Evolutionary conservation across 306 rosid species (phyloP).

Genomic region (Vigna angularis): DNA sequence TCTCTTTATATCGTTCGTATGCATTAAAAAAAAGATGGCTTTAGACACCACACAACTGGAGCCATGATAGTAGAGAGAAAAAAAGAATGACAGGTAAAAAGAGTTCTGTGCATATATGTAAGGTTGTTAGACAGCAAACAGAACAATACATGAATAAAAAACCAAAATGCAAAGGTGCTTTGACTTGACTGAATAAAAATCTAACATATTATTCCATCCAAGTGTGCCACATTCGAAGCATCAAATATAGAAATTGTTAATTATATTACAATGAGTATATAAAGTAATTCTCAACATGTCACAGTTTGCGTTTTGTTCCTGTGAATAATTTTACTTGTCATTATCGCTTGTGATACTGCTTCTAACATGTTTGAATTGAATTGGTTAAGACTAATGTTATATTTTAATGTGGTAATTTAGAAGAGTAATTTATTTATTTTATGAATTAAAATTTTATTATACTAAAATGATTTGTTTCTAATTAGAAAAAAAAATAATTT

Average conservation of each 20-base stretch:
- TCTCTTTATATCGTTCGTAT: not conserved
- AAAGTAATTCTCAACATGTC: not conserved
- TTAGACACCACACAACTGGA: constrained; percentile 17
- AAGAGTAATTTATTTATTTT: too few species aligned
- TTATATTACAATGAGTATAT: too few species aligned
- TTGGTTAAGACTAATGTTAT: not conserved
- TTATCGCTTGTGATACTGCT: not conserved
- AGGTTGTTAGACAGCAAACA: constrained; percentile 7
- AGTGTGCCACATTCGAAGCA: not conserved
- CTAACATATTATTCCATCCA: not conserved
- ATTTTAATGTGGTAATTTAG: too few species aligned
- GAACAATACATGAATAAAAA: not conserved
- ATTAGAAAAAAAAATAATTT: too few species aligned
- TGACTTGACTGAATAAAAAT: not conserved
- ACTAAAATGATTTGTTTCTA: too few species aligned
- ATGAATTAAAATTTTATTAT: too few species aligned
- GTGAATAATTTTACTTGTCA: not conserved
- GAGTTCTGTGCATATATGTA: not conserved
- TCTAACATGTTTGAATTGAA: not conserved
- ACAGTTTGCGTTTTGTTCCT: not conserved
- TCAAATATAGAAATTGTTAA: not conserved
- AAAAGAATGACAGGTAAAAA: not conserved
- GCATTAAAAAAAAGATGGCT: not conserved
- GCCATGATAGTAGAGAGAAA: not conserved
- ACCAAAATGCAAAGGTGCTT: not conserved